These are phyloP conservation scores for Blumeria graminis DNA, from an alignment of 2,329 filamentous ascomycete species.

Conservation along the genomic window DNA sequence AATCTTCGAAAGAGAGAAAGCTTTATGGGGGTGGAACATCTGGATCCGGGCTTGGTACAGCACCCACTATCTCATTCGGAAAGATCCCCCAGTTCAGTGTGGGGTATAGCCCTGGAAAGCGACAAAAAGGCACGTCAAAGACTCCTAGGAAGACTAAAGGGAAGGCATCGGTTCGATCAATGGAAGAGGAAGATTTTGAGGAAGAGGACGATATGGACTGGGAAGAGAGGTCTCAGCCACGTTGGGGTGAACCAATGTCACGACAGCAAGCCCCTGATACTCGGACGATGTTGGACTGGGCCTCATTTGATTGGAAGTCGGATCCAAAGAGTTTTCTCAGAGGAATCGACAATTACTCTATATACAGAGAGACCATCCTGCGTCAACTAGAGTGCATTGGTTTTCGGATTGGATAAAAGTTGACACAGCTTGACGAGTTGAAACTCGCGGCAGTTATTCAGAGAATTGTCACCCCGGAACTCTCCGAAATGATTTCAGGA, in stretches of 20 bases:
- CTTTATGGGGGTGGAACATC: no score
- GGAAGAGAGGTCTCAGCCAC: neutral
- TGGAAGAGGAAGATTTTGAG: neutral
- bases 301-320: neutral
- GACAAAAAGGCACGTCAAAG: neutral
- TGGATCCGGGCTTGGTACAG: no score
- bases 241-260: neutral
- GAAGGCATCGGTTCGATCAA: neutral
- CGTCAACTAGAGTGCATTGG: neutral
- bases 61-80: neutral
- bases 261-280: neutral
- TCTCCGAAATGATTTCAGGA: neutral
- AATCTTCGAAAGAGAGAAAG: no score
- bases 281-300: neutral
- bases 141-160: neutral
- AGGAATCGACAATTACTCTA: neutral
- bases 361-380: neutral
- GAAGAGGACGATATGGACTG: neutral
- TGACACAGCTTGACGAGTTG: no score
- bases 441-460: neutral
- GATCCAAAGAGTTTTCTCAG: neutral
- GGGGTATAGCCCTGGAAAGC: neutral
- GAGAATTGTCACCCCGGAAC: neutral
- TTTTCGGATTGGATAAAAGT: neutral
- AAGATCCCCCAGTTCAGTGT: neutral